A percentile compares a stretch with the other conserved stretches of the same genome.
phyloP scores from a whole-genome alignment of 73 alveolate species.

The Paramecium biaurelia region DNA sequence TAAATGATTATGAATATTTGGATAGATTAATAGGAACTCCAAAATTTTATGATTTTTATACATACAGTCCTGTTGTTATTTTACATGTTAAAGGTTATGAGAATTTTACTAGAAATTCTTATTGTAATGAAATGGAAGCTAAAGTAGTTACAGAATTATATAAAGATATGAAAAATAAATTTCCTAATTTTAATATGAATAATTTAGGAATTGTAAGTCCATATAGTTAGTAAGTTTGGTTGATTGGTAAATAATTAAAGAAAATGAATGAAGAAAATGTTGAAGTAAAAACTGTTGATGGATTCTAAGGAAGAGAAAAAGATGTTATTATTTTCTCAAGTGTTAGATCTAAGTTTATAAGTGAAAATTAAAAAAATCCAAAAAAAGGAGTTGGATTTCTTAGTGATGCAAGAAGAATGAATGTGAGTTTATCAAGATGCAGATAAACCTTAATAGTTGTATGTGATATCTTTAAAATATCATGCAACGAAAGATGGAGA shows the following conservation, averaged over 20 bases:
- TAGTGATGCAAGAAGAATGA: conserved; percentile 93
- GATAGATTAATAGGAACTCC: conserved; percentile 45
- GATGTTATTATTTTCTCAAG: conserved; percentile 89
- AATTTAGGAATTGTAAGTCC: conserved; percentile 71
- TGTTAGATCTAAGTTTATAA: conserved; percentile 72
- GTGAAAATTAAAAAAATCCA: conserved; percentile 52
- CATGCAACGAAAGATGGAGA: conserved; percentile 78
- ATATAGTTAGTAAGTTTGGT: conserved; percentile 63
- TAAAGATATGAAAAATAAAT: conserved; percentile 47
- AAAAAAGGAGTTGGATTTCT: conserved; percentile 83
- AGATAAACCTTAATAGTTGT: conserved; percentile 81
- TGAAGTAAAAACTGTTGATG: conserved; percentile 94
- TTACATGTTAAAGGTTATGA: conserved; percentile 65
- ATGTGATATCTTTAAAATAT: conserved; percentile 80
- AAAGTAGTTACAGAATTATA: conserved; percentile 33
- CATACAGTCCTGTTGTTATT: conserved; percentile 63
- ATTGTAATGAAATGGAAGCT: conserved; percentile 60
- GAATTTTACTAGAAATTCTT: conserved; percentile 59
- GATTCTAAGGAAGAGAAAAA: conserved; percentile 95
- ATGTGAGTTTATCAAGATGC: conserved; percentile 93
- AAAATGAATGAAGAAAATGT: conserved; percentile 29
- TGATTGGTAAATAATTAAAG: conserved; percentile 52
- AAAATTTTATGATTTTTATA: conserved; percentile 36
- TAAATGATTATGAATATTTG: conserved; percentile 51
- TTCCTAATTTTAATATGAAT: conserved; percentile 41